Evolutionary conservation across 2,329 filamentous ascomycete species (phyloP).

Genomic region (Pseudogymnoascus sp.): DNA sequence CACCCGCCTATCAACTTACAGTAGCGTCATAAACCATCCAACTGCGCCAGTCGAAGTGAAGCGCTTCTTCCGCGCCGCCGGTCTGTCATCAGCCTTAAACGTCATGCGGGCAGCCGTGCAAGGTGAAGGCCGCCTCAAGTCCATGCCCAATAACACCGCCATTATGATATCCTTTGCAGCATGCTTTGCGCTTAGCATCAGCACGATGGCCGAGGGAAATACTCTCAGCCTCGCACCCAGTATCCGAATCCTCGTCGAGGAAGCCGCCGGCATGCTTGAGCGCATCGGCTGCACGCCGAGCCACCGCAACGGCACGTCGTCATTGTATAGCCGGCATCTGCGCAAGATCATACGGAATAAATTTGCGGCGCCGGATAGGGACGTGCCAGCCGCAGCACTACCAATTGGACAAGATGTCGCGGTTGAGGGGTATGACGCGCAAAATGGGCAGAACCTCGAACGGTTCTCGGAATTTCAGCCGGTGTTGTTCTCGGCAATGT

Average conservation of each 20-base stretch:
- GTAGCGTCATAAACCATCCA: slow-evolving; percentile 65
- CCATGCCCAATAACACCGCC: slow-evolving; percentile 71
- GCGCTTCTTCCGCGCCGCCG: slow-evolving; percentile 63
- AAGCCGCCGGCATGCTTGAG: slow-evolving; percentile 60
- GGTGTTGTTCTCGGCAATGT: slow-evolving; percentile 60
- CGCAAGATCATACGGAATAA: slow-evolving; percentile 31
- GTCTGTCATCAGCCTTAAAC: slow-evolving; percentile 63
- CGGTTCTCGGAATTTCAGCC: slow-evolving; percentile 31
- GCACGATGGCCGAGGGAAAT: slow-evolving; percentile 47
- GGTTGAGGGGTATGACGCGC: slow-evolving; percentile 13
- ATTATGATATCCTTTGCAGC: slow-evolving; percentile 73
- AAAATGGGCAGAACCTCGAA: slow-evolving; percentile 11
- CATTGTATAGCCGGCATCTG: slow-evolving; percentile 48
- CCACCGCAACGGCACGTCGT: slow-evolving; percentile 59
- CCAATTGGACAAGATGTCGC: slow-evolving; percentile 10
- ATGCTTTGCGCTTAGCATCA: slow-evolving; percentile 58
- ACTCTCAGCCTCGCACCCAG: slow-evolving; percentile 52
- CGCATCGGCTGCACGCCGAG: slow-evolving; percentile 57
- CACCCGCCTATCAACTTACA: slow-evolving; percentile 65
- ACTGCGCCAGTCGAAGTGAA: slow-evolving; percentile 63
- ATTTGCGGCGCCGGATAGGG: slow-evolving; percentile 12
- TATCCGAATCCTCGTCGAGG: slow-evolving; percentile 56
- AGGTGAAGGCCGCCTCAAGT: slow-evolving; percentile 59
- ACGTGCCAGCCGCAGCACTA: background rate
- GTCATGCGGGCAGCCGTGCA: slow-evolving; percentile 67